phyloP scores from a whole-genome alignment of 2,329 filamentous ascomycete species.

The Colletotrichum aenigma region DNA sequence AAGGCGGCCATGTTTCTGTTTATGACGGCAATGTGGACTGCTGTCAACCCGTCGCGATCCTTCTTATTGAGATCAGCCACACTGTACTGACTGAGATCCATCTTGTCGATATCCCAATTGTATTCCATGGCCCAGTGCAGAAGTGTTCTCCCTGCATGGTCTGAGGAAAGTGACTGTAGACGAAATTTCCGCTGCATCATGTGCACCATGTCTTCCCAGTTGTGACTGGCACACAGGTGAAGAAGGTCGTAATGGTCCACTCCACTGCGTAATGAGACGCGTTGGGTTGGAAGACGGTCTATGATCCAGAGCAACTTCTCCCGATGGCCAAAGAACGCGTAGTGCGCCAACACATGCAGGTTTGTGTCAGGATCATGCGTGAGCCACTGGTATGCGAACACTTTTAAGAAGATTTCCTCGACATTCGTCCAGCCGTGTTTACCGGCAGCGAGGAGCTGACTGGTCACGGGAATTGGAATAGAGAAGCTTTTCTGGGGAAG shows the following conservation, averaged over 20 bases:
- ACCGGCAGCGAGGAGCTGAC: neutral
- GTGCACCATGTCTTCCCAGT: neutral
- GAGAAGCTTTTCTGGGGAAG: fast-evolving
- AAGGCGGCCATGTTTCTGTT: neutral
- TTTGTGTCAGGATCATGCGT: neutral
- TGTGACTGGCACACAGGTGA: neutral
- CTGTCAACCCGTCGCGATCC: neutral
- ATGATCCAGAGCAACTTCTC: neutral
- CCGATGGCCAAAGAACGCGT: neutral
- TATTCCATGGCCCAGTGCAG: neutral
- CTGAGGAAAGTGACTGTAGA: neutral
- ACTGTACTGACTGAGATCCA: neutral
- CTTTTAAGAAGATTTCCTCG: neutral
- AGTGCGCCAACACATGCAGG: neutral
- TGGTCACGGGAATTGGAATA: fast-evolving
- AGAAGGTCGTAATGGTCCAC: neutral
- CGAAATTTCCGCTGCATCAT: neutral
- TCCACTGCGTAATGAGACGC: neutral
- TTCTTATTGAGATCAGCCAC: neutral
- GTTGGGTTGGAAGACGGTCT: neutral
- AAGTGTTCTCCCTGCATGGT: neutral
- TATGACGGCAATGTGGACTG: neutral
- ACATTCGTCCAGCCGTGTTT: neutral
- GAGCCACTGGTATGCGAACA: fast-evolving
- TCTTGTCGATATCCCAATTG: neutral